A percentile compares a stretch with the other conserved stretches of the same genome.
phyloP scores from a whole-genome alignment of 2,329 filamentous ascomycete species.

The Alternaria longipes region DNA sequence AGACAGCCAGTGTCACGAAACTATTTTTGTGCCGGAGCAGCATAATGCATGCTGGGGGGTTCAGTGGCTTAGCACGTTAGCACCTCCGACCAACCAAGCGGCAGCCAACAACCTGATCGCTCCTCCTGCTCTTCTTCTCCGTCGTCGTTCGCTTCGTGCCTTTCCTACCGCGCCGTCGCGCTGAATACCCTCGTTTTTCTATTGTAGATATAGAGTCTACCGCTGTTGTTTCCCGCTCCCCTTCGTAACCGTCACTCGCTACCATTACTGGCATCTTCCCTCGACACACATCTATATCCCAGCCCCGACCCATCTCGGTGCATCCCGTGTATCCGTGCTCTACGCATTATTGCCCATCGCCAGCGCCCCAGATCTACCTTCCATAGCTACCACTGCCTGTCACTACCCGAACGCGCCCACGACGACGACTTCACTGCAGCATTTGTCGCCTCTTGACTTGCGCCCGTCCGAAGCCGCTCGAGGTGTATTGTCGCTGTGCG shows the following conservation, averaged over 20 bases:
- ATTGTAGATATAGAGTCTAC: slow-evolving; percentile 11
- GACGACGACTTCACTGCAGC: slow-evolving; percentile 2
- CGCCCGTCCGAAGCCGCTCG: slow-evolving; percentile 21
- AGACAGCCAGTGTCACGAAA: slow-evolving; percentile 36
- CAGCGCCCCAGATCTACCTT: slow-evolving; percentile 10
- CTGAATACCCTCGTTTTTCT: slow-evolving; percentile 17
- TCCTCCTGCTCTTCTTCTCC: slow-evolving; percentile 17
- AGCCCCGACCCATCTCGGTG: slow-evolving; percentile 17
- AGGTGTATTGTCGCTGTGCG: slow-evolving; percentile 28
- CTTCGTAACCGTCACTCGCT: slow-evolving; percentile 19
- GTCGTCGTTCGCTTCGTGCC: slow-evolving; percentile 22
- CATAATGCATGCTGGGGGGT: slow-evolving; percentile 24
- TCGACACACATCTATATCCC: slow-evolving; percentile 3
- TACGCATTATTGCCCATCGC: slow-evolving; percentile 20
- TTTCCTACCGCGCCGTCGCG: slow-evolving; percentile 16
- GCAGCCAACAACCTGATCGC: slow-evolving; percentile 14
- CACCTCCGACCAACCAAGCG: slow-evolving; percentile 16
- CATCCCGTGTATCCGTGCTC: slow-evolving; percentile 28
- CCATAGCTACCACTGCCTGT: slow-evolving; percentile 4
- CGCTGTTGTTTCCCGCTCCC: slow-evolving; percentile 3
- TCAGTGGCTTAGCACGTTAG: slow-evolving; percentile 19
- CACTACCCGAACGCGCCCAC: slow-evolving; percentile 16
- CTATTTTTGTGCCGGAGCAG: slow-evolving; percentile 38
- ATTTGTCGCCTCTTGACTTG: neutral
- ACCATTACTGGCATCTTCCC: slow-evolving; percentile 13